These are phyloP conservation scores for Bruguiera parviflora DNA, from an alignment of 345 rosid genomes.

Conservation along the genomic window DNA sequence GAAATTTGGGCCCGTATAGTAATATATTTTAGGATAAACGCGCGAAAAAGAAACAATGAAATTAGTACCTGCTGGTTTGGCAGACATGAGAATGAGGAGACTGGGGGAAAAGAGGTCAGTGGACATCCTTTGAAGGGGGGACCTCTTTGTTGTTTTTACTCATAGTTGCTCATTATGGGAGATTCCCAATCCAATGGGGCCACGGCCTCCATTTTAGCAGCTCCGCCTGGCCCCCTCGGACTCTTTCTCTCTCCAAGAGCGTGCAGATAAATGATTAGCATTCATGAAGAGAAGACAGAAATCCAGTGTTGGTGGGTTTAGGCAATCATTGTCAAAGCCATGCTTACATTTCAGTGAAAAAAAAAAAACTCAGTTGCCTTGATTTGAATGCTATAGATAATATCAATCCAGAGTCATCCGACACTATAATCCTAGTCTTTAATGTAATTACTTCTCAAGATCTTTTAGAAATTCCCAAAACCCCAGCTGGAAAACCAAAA, in stretches of 20 bases:
- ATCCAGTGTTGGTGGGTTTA: conserved; percentile 17
- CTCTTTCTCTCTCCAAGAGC: conserved; percentile 1
- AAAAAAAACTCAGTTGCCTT: neutral
- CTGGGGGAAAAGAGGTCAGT: neutral
- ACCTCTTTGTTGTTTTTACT: conserved; percentile 10
- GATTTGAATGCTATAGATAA: neutral
- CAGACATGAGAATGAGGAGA: too few relatives aligned
- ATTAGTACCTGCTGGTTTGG: too few relatives aligned
- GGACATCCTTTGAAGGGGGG: conserved; percentile 18
- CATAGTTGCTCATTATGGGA: conserved; percentile 22
- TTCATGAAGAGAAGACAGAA: conserved; percentile 21
- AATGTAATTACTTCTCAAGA: neutral
- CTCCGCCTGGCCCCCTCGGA: neutral
- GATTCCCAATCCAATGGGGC: conserved; percentile 8
- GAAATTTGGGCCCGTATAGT: conserved; percentile 13
- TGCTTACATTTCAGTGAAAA: conserved; percentile 18
- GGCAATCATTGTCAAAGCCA: conserved; percentile 36
- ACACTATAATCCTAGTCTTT: neutral
- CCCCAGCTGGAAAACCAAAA: conserved; percentile 2
- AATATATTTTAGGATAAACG: too few relatives aligned
- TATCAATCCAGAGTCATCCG: conserved; percentile 5
- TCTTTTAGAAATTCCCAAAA: neutral
- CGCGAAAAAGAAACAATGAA: too few relatives aligned
- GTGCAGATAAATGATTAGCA: conserved; percentile 21
- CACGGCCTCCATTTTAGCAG: conserved; percentile 19